Evolutionary conservation across 441 rosid genomes (phyloP), one percentile per base, ranked within the genome.

Genomic region (Gossypium schwendimanii): DNA sequence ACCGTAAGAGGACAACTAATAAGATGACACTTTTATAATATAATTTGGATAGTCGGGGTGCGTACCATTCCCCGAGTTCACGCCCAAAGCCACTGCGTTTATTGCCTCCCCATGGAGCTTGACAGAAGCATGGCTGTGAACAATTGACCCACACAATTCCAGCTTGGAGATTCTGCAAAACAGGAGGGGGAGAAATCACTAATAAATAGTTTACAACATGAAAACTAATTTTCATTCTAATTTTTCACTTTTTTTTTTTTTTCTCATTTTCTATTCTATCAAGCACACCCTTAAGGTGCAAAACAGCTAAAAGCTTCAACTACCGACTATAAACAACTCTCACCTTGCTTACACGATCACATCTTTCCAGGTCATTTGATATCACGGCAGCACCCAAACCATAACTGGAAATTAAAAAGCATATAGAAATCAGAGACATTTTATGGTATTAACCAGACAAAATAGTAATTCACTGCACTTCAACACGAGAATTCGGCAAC

Each of bases 41-140:
- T 49, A n/a, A 10, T 28, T 50, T 15, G 45, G 45, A 28, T 50
- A 2, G 52, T 28, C n/a, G 26, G 71, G 70, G 73, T 69, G 82
- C 12, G 57, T 84, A 91, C 99, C 98, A 91, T 87, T 93, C 91
- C 45, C 98, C 98, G 73, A 93, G 82, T 80, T 95, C 99, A 70
- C 97, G 97, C 11, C 99, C 98, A 77, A 90, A 95, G 24, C 98
- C 98, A 73, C 98, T 95, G 69, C 92, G 96, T 77, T 95, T 93
- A 76, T 85, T 81, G 75, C 99, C 99, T 49, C 98, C 99, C 99
- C 98, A 95, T 52, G 99, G 99, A 68, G 98, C 97, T 75, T 95
- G 99, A 78, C 84, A 81, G 86, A 95, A 95, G 82, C 98, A 90
- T 73, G 97, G 98, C 87, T 91, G 98, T 33, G 99, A 93, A 82